Base-by-base conservation (phyloP, 2,329 filamentous ascomycete species). In the Aureobasidium melanogenum region DNA sequence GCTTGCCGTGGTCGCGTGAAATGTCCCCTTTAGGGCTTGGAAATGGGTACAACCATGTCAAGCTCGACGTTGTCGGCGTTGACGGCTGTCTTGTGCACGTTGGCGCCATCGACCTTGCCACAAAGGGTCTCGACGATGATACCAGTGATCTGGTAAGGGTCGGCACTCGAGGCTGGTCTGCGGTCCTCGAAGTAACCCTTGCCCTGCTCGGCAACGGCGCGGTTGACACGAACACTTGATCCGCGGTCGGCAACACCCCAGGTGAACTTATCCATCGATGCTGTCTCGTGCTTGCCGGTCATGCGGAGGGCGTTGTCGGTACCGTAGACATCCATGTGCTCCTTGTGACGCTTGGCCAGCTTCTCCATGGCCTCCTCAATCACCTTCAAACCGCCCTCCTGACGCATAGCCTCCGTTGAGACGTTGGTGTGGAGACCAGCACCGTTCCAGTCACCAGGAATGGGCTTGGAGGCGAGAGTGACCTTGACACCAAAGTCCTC, bases 401-500 rank as follows among this genome's bases (percentile, higher is more conserved):
- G 82, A 71, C 94, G 91, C 84, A 94, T 99, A 70, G 87, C 85
- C 76, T 87, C 84, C 70, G 89, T 93, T 50, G 90, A 96, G 75
- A 97, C 94, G 85, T 97, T 95, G 82, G 82, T 87, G 84, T 96
- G 91, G 55, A 96, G 87, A 77, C 91, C 91, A 63, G 91, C 91
- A 72, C 93, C 94, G 82, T 97, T 97, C 93, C 94, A 97, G 81
- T 95, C 88, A 72, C 93, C 93, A 63, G 87, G 85, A 67, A 97
- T 92, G 67, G 93, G 93, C 86, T 99, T 99, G 74, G 94, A 94
- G 72, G 92, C 85, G 75, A 97, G 88, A 41, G 93, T 95, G 66
- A 97, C 92, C 84, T 92, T 92, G 77, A 88, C 92, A 71, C 93
- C 94, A 72, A 97, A 97, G 73, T 97, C 93, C 77, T 99, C 94